These are phyloP conservation scores for Penicillium herquei DNA, from an alignment of 495 filamentous ascomycete genomes.

Conservation along the genomic window DNA sequence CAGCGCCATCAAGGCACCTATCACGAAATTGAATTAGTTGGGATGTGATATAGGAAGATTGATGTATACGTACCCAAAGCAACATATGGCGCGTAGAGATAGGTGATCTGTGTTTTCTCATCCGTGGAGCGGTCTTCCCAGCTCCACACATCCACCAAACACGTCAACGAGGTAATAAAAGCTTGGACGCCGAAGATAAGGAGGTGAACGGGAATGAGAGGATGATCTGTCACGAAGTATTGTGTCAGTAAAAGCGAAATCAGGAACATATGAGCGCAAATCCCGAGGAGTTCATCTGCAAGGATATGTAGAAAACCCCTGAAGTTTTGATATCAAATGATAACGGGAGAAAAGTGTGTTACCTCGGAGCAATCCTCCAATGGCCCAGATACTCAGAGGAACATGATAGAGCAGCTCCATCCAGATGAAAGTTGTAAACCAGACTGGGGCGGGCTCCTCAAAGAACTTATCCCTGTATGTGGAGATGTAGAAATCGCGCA, in stretches of 20 bases:
- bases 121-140: constrained; percentile 55
- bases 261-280: background rate
- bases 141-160: constrained; percentile 58
- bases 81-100: constrained; percentile 71
- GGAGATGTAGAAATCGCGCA: constrained; percentile 63
- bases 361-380: constrained; percentile 53
- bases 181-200: constrained; percentile 69
- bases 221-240: constrained; percentile 44
- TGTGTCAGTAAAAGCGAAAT: background rate
- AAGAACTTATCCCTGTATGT: constrained; percentile 79
- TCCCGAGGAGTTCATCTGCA: too few relatives aligned
- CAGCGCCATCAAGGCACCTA: constrained; percentile 55
- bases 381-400: constrained; percentile 66
- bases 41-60: background rate
- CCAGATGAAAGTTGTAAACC: constrained; percentile 68
- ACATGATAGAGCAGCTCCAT: constrained; percentile 69
- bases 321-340: background rate
- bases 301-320: too few relatives aligned
- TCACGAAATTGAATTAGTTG: background rate
- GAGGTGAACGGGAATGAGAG: constrained; percentile 60
- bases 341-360: constrained; percentile 21
- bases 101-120: constrained; percentile 56
- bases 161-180: constrained; percentile 69
- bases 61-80: constrained; percentile 57
- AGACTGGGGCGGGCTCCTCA: constrained; percentile 56